Conservation (phyloP, 2,329 filamentous ascomycete species). For the Phialophora verrucosa region DNA sequence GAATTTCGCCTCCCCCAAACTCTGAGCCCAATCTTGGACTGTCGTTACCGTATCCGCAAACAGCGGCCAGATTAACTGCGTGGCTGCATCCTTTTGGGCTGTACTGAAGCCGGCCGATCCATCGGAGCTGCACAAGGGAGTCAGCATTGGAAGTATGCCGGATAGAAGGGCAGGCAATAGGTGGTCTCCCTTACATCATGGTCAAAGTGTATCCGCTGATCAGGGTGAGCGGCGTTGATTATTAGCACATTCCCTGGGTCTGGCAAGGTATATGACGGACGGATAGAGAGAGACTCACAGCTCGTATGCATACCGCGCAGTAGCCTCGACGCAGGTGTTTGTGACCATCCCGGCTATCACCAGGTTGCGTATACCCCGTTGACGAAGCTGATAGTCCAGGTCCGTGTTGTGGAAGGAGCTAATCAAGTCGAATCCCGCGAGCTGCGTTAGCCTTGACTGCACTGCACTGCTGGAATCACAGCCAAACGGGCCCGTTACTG, state of each 20-base stretch:
- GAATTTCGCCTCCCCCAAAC: conserved; percentile 1
- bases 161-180: not conserved
- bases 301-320: conserved; percentile 45
- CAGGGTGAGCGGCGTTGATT: not conserved
- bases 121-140: not conserved
- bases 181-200: conserved; percentile 14
- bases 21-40: conserved; percentile 8
- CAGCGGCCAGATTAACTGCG: conserved; percentile 15
- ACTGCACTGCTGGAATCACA: too few species aligned
- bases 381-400: conserved; percentile 45
- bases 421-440: too few species aligned
- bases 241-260: not conserved
- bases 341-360: conserved; percentile 44
- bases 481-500: not conserved
- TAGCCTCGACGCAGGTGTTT: conserved; percentile 46
- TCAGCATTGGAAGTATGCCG: not conserved
- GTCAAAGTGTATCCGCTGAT: conserved; percentile 13
- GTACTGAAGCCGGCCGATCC: conserved; percentile 15
- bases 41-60: conserved; percentile 8
- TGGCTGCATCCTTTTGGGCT: conserved; percentile 13
- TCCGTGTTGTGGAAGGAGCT: conserved; percentile 47
- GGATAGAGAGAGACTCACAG: conserved; percentile 10
- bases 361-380: conserved; percentile 44
- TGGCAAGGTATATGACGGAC: not conserved
- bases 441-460: too few species aligned